Evolutionary conservation across 805 yeast species (phyloP).

Genomic region (Saccharomycopsis sp.): DNA sequence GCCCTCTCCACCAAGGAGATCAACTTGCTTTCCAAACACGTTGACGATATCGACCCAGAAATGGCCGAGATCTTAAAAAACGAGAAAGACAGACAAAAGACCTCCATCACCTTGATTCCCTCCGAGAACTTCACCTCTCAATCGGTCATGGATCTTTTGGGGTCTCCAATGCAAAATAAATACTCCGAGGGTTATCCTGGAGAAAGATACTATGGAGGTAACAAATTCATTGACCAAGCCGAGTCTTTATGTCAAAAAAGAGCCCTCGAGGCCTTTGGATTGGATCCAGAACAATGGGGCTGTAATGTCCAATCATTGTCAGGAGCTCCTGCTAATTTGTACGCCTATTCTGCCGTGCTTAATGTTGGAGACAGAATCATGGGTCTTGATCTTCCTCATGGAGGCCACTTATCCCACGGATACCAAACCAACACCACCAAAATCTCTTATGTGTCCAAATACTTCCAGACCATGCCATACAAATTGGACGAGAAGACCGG

Average conservation of each 20-base stretch:
- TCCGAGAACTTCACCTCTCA: slow-evolving; percentile 95
- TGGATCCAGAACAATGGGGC: slow-evolving; percentile 86
- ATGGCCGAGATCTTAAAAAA: slow-evolving; percentile 68
- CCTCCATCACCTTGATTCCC: slow-evolving; percentile 87
- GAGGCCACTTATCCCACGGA: slow-evolving; percentile 97
- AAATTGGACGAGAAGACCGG: slow-evolving; percentile 84
- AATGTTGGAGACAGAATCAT: slow-evolving; percentile 87
- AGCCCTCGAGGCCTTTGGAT: slow-evolving; percentile 76
- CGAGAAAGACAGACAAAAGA: slow-evolving; percentile 82
- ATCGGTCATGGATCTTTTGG: slow-evolving; percentile 89
- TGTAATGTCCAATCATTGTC: slow-evolving; percentile 93
- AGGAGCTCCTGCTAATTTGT: slow-evolving; percentile 95
- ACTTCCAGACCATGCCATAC: slow-evolving; percentile 97
- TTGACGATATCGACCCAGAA: slow-evolving; percentile 75
- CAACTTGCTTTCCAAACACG: slow-evolving; percentile 28
- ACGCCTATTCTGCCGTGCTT: slow-evolving; percentile 84
- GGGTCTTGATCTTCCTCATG: slow-evolving; percentile 98
- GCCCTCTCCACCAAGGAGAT: slow-evolving; percentile 17
- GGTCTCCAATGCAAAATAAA: slow-evolving; percentile 96
- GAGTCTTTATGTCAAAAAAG: slow-evolving; percentile 87
- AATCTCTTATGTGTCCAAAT: slow-evolving; percentile 86
- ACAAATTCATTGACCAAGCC: slow-evolving; percentile 86
- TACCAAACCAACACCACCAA: slow-evolving; percentile 87
- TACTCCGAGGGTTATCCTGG: slow-evolving; percentile 99
- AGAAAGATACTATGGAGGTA: slow-evolving; percentile 97